phyloP scores from a whole-genome alignment of 805 yeast species.

The Wickerhamiella azyma region DNA sequence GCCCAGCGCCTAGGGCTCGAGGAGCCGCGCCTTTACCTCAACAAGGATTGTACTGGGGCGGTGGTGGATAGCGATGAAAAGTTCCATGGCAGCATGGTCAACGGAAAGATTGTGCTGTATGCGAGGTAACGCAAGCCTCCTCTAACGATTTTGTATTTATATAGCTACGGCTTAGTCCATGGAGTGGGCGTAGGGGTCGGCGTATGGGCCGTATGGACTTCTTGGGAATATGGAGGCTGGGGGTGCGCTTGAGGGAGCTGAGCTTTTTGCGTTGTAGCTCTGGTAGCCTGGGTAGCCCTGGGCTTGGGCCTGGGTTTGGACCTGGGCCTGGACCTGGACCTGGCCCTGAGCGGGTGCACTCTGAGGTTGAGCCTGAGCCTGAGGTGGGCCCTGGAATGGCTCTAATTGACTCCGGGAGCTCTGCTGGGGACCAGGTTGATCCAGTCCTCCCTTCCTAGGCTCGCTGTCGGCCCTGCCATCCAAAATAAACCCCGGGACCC shows the following conservation, averaged over 20 bases:
- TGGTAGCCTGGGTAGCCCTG: background rate
- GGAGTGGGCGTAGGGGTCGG: no score
- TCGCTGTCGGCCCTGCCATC: background rate
- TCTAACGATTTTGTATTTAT: background rate
- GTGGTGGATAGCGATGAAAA: slow-evolving; percentile 21
- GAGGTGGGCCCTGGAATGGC: no score
- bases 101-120: slow-evolving; percentile 23
- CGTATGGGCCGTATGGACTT: no score
- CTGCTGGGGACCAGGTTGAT: background rate
- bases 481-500: background rate
- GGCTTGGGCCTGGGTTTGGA: no score
- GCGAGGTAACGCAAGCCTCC: slow-evolving; percentile 4
- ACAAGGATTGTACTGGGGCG: slow-evolving; percentile 19
- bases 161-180: background rate
- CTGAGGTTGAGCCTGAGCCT: no score
- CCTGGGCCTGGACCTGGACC: no score
- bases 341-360: no score
- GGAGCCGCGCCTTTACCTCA: slow-evolving; percentile 20
- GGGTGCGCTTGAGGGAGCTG: no score
- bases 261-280: background rate
- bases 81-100: slow-evolving; percentile 20
- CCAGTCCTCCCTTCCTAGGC: no score
- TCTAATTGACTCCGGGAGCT: no score
- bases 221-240: no score
- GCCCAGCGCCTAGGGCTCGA: slow-evolving; percentile 24